phyloP scores from a whole-genome alignment of 202 grass and related monocot species.

The Setaria italica region DNA sequence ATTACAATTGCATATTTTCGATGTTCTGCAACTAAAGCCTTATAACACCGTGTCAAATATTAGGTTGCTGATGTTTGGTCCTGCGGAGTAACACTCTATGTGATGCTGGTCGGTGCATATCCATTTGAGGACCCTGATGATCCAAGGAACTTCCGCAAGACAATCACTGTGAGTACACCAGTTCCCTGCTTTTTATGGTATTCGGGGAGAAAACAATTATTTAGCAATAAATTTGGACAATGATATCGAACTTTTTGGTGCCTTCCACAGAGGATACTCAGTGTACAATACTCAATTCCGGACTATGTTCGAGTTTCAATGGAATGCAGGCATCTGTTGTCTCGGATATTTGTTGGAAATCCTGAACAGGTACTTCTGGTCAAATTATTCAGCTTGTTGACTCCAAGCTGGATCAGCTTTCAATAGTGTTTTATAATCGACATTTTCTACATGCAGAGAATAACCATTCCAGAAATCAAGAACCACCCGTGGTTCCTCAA shows the following conservation, averaged over 20 bases:
- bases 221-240: neutral
- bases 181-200: neutral
- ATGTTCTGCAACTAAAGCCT: neutral
- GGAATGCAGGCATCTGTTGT: conserved; percentile 80
- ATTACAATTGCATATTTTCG: neutral
- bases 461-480: conserved; percentile 88
- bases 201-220: neutral
- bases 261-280: conserved; percentile 74
- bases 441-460: conserved; percentile 56
- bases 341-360: conserved; percentile 83
- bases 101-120: conserved; percentile 80
- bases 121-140: conserved; percentile 71
- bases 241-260: neutral
- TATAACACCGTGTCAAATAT: conserved; percentile 4
- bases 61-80: conserved; percentile 87
- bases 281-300: conserved; percentile 80
- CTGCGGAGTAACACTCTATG: conserved; percentile 77
- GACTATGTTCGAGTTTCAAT: conserved; percentile 76
- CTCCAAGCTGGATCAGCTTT: neutral
- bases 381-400: neutral
- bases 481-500: conserved; percentile 87
- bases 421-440: neutral
- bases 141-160: conserved; percentile 70
- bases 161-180: conserved; percentile 52
- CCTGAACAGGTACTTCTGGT: conserved; percentile 68